Evolutionary conservation across 2,329 filamentous ascomycete species (phyloP), one percentile per base, ranked within the genome.

Genomic region (Falciphora oryzae): DNA sequence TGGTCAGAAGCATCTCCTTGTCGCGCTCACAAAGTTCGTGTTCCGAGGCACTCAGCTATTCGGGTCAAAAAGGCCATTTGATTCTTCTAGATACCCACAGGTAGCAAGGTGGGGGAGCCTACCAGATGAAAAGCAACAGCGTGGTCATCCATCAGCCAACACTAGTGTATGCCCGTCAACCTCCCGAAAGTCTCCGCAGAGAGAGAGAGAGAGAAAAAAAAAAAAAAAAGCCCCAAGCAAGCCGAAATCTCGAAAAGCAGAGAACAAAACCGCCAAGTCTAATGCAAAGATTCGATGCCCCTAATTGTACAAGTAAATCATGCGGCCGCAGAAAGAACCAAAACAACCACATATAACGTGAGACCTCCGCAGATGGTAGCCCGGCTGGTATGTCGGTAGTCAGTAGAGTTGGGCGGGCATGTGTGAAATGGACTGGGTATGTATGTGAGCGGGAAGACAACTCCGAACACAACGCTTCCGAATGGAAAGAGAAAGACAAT

Each of bases 311-410:
- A 53, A 18, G 22, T 53, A n/a, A 25, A 53, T 53, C 22, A 53
- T 53, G 44, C 44, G 10, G 44, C 44, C 44, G 8, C 65, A 13
- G 18, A 16, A 18, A 32, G 29, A 28, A 31, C 28, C 29, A 31
- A 32, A 60, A 13, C 27, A 60, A 60, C 32, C 29, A 14, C 58
- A 60, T n/a, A 22, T 60, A 60, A 32, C 32, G 16, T 25, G 58
- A 60, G 29, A 60, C 58, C 22, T 60, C 22, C 11, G 22, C 29
- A n/a, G 29, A 28, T 32, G 10, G 25, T 28, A 29, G 25, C 10
- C 18, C 44, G n/a, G 22, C 18, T 53, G 44, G 2, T 10, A 53
- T 53, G 44, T 53, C 22, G 22, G n/a, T 25, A 53, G 44, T 53
- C 44, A 53, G 44, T 53, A 53, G 22, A 53, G 44, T 53, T 53